Percentiles rank a stretch among this genome's conserved stretches.
phyloP scores from a whole-genome alignment of 108 stramenopile genomes.

The Conticribra guillardii region DNA sequence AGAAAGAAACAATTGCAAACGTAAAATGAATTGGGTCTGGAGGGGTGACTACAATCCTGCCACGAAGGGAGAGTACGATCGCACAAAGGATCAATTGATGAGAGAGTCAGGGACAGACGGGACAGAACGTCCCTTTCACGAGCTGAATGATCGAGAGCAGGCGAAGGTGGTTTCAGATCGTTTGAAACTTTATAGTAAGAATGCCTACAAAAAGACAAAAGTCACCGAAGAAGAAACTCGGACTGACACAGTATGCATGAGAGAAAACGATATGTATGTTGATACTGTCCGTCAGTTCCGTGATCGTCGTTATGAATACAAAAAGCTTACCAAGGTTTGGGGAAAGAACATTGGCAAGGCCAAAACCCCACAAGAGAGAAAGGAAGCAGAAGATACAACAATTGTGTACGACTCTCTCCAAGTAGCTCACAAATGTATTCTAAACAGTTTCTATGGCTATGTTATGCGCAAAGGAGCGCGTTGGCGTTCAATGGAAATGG shows the following conservation, averaged over 20 bases:
- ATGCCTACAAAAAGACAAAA: conserved; percentile 96
- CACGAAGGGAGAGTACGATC: conserved; percentile 83
- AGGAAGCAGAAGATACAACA: conserved; percentile 92
- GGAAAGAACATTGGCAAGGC: conserved; percentile 88
- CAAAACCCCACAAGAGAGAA: conserved; percentile 82
- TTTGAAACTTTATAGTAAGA: conserved; percentile 93
- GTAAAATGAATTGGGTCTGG: conserved; percentile 98
- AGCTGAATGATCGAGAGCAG: conserved; percentile 84
- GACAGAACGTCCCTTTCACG: conserved; percentile 73
- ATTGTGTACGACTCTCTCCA: conserved; percentile 98
- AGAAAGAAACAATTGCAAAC: conserved; percentile 93
- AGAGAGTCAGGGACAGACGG: conserved; percentile 78
- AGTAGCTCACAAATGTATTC: conserved; percentile 99
- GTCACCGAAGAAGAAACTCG: conserved; percentile 93
- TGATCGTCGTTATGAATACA: conserved; percentile 98
- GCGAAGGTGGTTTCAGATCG: conserved; percentile 77
- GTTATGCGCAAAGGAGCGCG: conserved; percentile 99
- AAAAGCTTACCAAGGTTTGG: conserved; percentile 96
- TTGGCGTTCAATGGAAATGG: conserved; percentile 99
- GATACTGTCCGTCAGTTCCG: conserved; percentile 98
- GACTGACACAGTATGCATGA: conserved; percentile 96
- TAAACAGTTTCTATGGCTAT: conserved; percentile 97
- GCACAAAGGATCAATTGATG: conserved; percentile 88
- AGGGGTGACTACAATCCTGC: conserved; percentile 95
- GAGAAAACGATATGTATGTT: conserved; percentile 99